Evolutionary conservation across 306 rosid genomes (phyloP), one percentile per base, ranked within the genome.

Genomic region (Calophaca sinica): DNA sequence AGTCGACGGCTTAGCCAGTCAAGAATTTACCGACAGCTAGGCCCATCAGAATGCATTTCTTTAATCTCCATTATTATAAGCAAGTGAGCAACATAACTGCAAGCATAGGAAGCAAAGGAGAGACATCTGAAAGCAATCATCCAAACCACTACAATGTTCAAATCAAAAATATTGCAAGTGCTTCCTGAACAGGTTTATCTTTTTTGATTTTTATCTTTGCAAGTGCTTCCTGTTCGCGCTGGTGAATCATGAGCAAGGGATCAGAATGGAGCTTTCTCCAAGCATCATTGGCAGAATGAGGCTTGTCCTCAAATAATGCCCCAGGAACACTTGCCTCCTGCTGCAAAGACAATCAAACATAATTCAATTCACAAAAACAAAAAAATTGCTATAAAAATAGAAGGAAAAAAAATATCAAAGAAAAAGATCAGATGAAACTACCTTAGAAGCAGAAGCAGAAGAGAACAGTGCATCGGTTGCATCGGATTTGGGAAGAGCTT

Each of bases 241-340:
- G 96, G 13, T 96, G 90, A 74, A 91, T 94, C 89, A 94, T 94
- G 58, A 91, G 97, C 88, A 91, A 77, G 10, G 98, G 98, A 58
- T 94, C 98, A 4, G 96, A 86, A 77, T 94, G 97, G 9, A 94
- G 96, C 77, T 92, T 94, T 81, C 99, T 91, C 99, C 99, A 94
- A 39, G 90, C 67, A 80, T 94, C 99, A 81, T 92, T 94, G 3
- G 99, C 92, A 49, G 96, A 94, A 0, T 91, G 98, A 74, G 96
- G 93, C 84, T 92, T 92, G 4, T 94, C 97, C 68, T 86, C 99
- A 46, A 94, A 94, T 55, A 94, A 70, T 38, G 99, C 97, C 63
- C 99, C 97, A 2, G 89, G 99, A 32, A 45, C 89, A 50, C 84
- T 32, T 3, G 88, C 71, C 35, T 70, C 72, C 59, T 81, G 84